Evolutionary conservation across 805 yeast species (phyloP).

Genomic region (Lachancea thermotolerans): DNA sequence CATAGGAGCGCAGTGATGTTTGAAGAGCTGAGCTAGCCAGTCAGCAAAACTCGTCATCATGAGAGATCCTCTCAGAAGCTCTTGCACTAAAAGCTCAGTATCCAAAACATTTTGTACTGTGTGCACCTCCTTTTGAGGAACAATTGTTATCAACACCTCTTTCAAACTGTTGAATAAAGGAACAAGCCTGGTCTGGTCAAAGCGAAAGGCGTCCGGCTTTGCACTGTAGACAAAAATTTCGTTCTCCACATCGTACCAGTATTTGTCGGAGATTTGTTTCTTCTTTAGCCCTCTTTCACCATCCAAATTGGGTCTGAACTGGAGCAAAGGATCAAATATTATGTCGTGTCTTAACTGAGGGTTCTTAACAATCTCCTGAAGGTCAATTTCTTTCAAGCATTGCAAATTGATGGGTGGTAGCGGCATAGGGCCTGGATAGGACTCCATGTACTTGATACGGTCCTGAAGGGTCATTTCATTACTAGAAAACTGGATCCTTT

Average conservation of each 20-base stretch:
- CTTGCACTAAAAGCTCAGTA: constrained; percentile 68
- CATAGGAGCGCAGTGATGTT: constrained; percentile 94
- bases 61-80: constrained; percentile 60
- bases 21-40: constrained; percentile 73
- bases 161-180: constrained; percentile 70
- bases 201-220: constrained; percentile 23
- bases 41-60: constrained; percentile 63
- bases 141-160: constrained; percentile 64
- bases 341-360: constrained; percentile 93
- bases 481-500: constrained; percentile 11
- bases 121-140: constrained; percentile 69
- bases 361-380: constrained; percentile 81
- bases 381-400: constrained; percentile 76
- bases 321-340: constrained; percentile 83
- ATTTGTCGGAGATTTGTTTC: constrained; percentile 66
- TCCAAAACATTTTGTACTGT: constrained; percentile 69
- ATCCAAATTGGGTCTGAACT: constrained; percentile 84
- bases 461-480: constrained; percentile 21
- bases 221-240: constrained; percentile 49
- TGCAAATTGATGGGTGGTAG: constrained; percentile 81
- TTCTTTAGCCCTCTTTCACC: constrained; percentile 85
- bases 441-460: constrained; percentile 17
- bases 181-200: constrained; percentile 46
- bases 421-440: constrained; percentile 35
- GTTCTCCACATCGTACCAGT: constrained; percentile 70